Base-by-base conservation (phyloP, 805 yeast genomes). In the Candida oleophila region DNA sequence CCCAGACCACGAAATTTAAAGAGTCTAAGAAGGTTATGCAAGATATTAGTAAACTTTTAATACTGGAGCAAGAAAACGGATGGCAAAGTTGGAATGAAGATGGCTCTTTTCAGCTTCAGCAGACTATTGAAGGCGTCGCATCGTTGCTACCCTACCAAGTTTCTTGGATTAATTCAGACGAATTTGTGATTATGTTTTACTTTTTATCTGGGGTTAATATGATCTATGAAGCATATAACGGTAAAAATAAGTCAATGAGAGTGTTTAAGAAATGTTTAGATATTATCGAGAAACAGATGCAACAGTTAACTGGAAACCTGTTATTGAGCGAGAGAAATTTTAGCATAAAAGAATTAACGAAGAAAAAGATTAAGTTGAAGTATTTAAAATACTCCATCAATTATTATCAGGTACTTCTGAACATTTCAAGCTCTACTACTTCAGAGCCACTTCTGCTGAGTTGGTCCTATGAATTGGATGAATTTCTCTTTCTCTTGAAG, bases 91-190 rank as follows among this genome's bases (percentile, higher is more conserved):
- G 78, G 76, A 47, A 41, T 14, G 61, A 61, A 25, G 61, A 62
- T 44, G 74, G 74, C 22, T 36, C 47, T 1, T 47, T 59, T n/a
- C 42, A 47, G 22, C 41, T 34, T 34, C 48, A 4, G 41, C 34
- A n/a, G 11, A 18, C n/a, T 25, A 35, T 16, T 22, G 32, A 8
- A 22, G 36, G 3, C 8, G 37, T 34, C 8, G 7, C 37, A 7
- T 34, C 40, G 8, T 25, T 19, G 5, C 47, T 16, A 39, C 42
- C 43, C 15, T 71, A 49, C 53, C 66, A 60, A 19, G 52, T 74
- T 1, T 55, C 56, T 16, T 77, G 82, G 80, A 45, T 76, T 11
- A 62, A 67, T 12, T 62, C 73, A 3, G 71, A 68, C 37, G 80
- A 76, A 46, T 74, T 72, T 54, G 65, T 68, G 7, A 61, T 73